Conservation (phyloP, 768 basidiomycete genomes). For the Asterophora lycoperdoides region DNA sequence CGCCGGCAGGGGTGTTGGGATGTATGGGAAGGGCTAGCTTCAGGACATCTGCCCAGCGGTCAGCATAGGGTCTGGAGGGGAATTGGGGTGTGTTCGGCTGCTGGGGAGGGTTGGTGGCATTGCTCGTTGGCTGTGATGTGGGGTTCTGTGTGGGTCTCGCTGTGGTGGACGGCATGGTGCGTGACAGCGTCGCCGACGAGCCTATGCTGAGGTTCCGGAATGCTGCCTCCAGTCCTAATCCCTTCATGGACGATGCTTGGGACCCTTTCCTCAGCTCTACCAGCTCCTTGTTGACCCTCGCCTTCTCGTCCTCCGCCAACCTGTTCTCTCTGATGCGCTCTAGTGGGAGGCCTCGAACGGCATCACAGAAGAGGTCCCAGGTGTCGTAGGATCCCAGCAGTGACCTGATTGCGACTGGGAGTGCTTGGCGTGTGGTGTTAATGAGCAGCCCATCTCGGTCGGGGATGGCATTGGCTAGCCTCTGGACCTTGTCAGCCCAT, state of each 20-base stretch:
- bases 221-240: background rate
- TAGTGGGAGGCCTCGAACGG: background rate
- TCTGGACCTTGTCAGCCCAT: constrained; percentile 21
- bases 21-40: background rate
- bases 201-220: background rate
- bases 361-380: constrained; percentile 16
- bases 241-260: too few species aligned
- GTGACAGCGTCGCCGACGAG: too few species aligned
- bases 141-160: too few species aligned
- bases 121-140: too few species aligned
- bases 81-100: too few species aligned
- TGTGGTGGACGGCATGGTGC: too few species aligned
- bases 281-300: background rate
- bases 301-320: constrained; percentile 5
- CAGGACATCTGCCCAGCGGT: background rate
- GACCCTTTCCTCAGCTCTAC: background rate
- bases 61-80: background rate
- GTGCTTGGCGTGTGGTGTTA: background rate
- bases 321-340: background rate
- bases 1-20: background rate
- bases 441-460: constrained; percentile 16
- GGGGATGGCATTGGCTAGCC: constrained; percentile 12
- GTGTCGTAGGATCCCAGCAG: constrained; percentile 5
- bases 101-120: background rate
- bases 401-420: constrained; percentile 7